Evolutionary conservation across 2,329 filamentous ascomycete species (phyloP), one percentile per base, ranked within the genome.

Genomic region (Penicillium sp.): DNA sequence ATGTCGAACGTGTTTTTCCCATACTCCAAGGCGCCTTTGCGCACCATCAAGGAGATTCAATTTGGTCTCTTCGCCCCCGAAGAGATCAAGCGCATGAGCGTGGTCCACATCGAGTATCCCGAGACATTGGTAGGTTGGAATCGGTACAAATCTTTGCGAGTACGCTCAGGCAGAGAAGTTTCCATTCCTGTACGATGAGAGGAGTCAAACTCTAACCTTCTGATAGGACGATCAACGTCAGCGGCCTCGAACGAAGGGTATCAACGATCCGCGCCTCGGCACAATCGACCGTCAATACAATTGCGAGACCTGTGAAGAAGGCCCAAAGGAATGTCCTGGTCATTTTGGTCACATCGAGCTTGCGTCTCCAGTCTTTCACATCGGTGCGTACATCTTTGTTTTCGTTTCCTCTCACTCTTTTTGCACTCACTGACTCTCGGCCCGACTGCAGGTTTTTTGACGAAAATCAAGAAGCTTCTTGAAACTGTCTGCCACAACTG

Each of bases 401-500:
- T 45, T 14, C 9, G 57, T 33, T 38, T 19, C 41, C 31, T 46
- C 35, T 43, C 13, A 25, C 34, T 36, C 8, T 37, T 14, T 13
- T 29, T 25, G 10, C 7, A 11, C 60, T 19, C 44, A 45, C 69
- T 72, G 55, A 70, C 58, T n/a, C 43, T 37, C 16, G 14, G 12
- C 11, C n/a, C 22, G 5, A 19, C 9, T 48, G 18, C 79, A 77
- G 93, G 93, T 65, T 99, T 96, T 75, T 87, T 99, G 76, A 95
- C 89, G 72, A 97, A 97, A 78, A 91, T 95, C 75, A 99, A 99
- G 80, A 99, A 97, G 80, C 83, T 99, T 64, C 79, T 99, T 72
- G 95, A 99, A 80, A 93, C 91, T 63, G 91, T 99, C 72, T 99
- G 95, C 81, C 91, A 95, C 77, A 96, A 95, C 74, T 99, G 95